Conservation (phyloP, 768 basidiomycete species). For the Pulveroboletus sp. region DNA sequence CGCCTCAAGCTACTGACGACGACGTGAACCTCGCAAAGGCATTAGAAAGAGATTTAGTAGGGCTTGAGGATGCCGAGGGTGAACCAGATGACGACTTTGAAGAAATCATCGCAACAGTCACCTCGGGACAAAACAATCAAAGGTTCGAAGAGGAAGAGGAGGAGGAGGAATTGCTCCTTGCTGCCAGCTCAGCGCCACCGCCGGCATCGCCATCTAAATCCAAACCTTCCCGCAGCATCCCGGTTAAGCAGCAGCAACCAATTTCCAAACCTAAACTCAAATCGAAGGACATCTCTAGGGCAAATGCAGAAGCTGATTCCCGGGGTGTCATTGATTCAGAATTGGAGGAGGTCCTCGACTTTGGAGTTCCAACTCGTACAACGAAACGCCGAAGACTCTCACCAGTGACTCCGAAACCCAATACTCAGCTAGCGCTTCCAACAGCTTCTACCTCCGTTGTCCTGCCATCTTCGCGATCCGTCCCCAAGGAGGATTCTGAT, state of each 20-base stretch:
- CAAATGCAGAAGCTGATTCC: conserved; percentile 20
- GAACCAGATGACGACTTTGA: conserved; percentile 46
- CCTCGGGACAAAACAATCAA: conserved; percentile 30
- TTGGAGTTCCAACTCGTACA: conserved; percentile 44
- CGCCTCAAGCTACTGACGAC: conserved; percentile 26
- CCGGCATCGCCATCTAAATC: conserved; percentile 32
- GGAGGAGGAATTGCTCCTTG: conserved; percentile 33
- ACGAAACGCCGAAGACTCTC: conserved; percentile 32
- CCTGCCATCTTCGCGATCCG: conserved; percentile 29
- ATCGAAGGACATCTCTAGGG: conserved; percentile 21
- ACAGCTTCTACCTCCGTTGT: conserved; percentile 28
- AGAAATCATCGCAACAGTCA: conserved; percentile 34
- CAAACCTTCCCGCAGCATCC: conserved; percentile 26
- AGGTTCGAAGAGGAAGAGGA: conserved; percentile 24
- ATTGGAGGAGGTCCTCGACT: conserved; percentile 45
- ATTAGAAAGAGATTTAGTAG: conserved; percentile 24
- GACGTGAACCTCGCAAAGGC: conserved; percentile 29
- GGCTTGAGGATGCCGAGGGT: conserved; percentile 36
- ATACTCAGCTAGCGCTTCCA: conserved; percentile 40
- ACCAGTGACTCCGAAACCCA: conserved; percentile 18
- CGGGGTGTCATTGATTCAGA: conserved; percentile 27
- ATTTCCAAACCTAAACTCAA: conserved; percentile 26
- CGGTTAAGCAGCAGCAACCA: conserved; percentile 22
- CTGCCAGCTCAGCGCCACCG: conserved; percentile 13
- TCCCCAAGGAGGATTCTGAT: conserved; percentile 34